Evolutionary conservation across 805 yeast genomes (phyloP).

Genomic region (Kluyveromyces dobzhanskii): DNA sequence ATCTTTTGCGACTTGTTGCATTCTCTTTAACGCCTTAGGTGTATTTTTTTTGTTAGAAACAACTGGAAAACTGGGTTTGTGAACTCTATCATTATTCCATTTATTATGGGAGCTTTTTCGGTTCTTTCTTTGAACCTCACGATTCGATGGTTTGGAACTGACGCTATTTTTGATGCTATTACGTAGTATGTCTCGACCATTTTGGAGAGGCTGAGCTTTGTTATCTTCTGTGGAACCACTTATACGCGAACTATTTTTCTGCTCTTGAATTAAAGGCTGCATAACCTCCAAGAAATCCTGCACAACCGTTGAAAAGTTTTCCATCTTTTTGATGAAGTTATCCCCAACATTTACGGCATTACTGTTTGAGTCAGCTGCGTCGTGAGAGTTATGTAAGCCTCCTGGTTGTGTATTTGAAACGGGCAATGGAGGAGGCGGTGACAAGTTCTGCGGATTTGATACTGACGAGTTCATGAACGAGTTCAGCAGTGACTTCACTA

Average conservation of each 20-base stretch:
- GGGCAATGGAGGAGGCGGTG: too few species aligned
- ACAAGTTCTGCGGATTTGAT: not conserved
- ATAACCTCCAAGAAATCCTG: constrained; percentile 1
- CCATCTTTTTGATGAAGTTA: not conserved
- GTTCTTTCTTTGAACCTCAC: too few species aligned
- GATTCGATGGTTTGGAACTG: too few species aligned
- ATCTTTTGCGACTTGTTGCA: constrained; percentile 22
- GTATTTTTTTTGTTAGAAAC: not conserved
- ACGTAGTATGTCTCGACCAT: too few species aligned
- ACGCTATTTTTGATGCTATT: too few species aligned
- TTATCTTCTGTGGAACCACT: too few species aligned
- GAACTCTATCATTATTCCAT: constrained; percentile 5
- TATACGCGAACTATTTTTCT: not conserved
- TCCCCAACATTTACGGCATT: too few species aligned
- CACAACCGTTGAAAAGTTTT: not conserved
- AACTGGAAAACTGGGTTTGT: not conserved
- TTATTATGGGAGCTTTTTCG: not conserved
- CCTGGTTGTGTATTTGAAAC: too few species aligned
- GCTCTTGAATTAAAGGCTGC: not conserved
- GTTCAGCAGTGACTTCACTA: constrained; percentile 2
- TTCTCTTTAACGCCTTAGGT: constrained; percentile 23
- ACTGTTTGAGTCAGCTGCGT: too few species aligned
- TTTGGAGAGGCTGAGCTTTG: too few species aligned
- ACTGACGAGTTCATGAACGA: not conserved
- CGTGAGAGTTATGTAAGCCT: too few species aligned